Percentiles rank a stretch among this genome's conserved stretches.
Conservation (phyloP, 257 asterid genomes). For the Solanum stenotomum region DNA sequence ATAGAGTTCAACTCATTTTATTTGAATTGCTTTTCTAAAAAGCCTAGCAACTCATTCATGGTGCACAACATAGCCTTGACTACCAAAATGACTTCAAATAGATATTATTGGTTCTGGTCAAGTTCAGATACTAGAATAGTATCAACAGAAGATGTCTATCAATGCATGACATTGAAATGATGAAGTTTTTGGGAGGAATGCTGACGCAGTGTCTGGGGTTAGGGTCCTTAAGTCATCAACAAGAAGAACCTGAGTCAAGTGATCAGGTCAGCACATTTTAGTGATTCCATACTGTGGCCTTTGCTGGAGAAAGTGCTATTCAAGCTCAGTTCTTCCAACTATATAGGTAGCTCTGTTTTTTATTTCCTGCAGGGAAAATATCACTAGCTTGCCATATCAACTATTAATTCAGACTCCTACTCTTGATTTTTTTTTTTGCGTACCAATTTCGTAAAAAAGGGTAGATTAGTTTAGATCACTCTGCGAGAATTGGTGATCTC, state of each 20-base stretch:
- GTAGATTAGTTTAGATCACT: not conserved
- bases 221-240: not conserved
- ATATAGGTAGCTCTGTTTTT: not conserved
- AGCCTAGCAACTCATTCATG: not conserved
- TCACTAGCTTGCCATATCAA: not conserved
- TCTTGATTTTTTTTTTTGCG: not conserved
- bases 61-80: not conserved
- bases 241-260: not conserved
- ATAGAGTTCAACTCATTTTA: not conserved
- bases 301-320: not conserved
- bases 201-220: not conserved
- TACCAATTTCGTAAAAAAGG: not conserved
- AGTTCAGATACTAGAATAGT: not conserved
- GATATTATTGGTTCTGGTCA: not conserved
- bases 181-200: not conserved
- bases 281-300: not conserved
- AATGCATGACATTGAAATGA: not conserved
- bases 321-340: not conserved
- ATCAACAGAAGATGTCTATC: not conserved
- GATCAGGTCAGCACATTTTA: not conserved
- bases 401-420: not conserved
- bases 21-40: not conserved
- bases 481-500: not conserved
- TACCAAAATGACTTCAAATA: not conserved
- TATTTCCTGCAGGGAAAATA: not conserved